Evolutionary conservation across 192 early-diverging fungal species (phyloP).

Genomic region (Coemansia sp.): DNA sequence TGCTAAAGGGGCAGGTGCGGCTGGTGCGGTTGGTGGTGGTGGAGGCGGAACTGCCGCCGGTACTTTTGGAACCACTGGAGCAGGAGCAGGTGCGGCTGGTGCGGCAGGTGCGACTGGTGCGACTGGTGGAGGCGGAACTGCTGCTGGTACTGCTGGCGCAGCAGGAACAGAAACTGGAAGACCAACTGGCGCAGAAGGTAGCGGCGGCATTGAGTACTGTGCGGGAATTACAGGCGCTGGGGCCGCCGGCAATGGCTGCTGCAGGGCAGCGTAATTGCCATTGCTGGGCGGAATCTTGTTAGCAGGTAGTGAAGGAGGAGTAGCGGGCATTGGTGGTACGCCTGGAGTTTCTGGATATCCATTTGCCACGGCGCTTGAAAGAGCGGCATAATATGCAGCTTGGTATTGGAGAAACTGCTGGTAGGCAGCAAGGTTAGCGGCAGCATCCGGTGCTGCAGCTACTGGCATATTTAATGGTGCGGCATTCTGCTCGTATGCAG

Average conservation of each 20-base stretch:
- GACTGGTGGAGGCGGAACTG: not conserved
- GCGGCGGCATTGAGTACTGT: not conserved
- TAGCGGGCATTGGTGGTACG: not conserved
- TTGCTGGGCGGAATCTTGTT: not conserved
- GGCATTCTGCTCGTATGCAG: not conserved
- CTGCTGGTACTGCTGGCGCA: not conserved
- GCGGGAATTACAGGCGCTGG: not conserved
- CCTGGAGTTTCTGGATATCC: not conserved
- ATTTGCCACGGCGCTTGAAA: not conserved
- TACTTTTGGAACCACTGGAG: not conserved
- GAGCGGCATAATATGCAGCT: not conserved
- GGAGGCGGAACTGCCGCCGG: too few relatives aligned
- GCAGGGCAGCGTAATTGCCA: not conserved
- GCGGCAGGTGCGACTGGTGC: not conserved
- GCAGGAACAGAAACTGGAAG: not conserved
- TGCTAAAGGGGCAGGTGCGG: not conserved
- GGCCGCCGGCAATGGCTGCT: not conserved
- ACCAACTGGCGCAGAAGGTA: not conserved
- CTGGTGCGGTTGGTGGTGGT: not conserved
- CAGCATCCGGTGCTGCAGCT: not conserved
- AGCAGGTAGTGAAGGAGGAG: not conserved
- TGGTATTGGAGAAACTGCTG: not conserved
- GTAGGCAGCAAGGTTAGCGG: not conserved
- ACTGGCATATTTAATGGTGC: not conserved
- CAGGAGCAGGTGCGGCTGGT: not conserved